Base-by-base conservation (phyloP, 108 stramenopile genomes). In the Chaetoceros muelleri region DNA sequence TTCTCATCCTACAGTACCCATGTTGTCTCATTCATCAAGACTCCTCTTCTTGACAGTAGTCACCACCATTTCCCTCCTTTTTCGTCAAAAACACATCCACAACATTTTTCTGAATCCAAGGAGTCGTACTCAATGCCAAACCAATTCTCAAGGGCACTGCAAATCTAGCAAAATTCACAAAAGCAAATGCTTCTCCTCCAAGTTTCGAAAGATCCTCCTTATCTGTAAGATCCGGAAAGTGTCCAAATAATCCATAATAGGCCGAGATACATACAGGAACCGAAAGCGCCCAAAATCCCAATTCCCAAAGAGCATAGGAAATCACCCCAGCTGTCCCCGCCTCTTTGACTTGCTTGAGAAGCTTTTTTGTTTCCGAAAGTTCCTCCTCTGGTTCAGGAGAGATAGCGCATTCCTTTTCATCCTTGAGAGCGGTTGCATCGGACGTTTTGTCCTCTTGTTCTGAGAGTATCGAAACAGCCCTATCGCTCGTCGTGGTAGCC, bases 101-200 rank as follows among this genome's bases (percentile, higher is more conserved):
- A 21, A 87, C 24, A 56, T 87, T 91, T 22, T 72, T 69, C 31
- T 91, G 76, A 44, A 91, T 71, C 85, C 85, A 91, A 1, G 68
- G 64, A 10, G 82, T 81, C 2, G 90, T 91, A 51, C 74, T 71
- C 55, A 87, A 56, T 26, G 85, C 90, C 52, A 87, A 56, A 8
- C 91, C 91, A 53, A 93, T 85, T 52, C 91, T 64, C 21, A 93
- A 63, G 1, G 91, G 91, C 10, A 93, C 85, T 3, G 91, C 91
- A 53, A 93, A 82, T 54, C 91, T 64, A 22, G 91, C 91, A 79
- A 93, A 83, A 56, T 88, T 93, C 29, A 82, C 83, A 74, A 93
- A 93, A 21, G 91, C 91, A 76, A 89, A 89, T 10, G 85, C 85
- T 73, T 89, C 87, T 3, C 76, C 87, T 5, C 81, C 79, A 25